Conservation (phyloP, 148 eudicot species). For the Chenopodium quinoa region DNA sequence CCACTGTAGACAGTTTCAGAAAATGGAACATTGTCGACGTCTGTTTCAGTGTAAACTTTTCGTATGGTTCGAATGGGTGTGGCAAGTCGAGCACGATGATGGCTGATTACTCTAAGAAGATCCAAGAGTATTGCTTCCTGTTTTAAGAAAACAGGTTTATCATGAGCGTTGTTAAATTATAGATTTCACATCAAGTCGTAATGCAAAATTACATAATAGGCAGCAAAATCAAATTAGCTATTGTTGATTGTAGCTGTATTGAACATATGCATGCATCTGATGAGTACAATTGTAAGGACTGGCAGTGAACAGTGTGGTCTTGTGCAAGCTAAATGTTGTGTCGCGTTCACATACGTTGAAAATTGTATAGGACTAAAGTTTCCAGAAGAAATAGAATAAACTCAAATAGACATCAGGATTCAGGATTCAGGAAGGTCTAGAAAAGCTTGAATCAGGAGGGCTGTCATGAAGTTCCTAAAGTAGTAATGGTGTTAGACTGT, state of each 20-base stretch:
- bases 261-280: neutral
- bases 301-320: no score
- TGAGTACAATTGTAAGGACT: no score
- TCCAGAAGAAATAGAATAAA: neutral
- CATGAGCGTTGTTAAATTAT: neutral
- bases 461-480: neutral
- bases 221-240: neutral
- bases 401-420: neutral
- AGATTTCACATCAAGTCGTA: neutral
- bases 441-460: neutral
- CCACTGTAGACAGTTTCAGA: constrained; percentile 49
- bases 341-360: no score
- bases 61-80: constrained; percentile 90
- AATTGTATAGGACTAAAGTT: no score
- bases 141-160: neutral
- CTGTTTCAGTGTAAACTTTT: constrained; percentile 56
- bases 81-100: constrained; percentile 87
- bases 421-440: neutral
- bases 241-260: neutral
- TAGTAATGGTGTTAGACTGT: no score
- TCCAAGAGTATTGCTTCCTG: constrained; percentile 89
- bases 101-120: constrained; percentile 81
- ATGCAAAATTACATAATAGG: neutral
- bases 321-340: no score
- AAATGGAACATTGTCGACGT: constrained; percentile 55